phyloP scores from a whole-genome alignment of 1,284 basidiomycete species.

The Stygiomarasmius scandens region DNA sequence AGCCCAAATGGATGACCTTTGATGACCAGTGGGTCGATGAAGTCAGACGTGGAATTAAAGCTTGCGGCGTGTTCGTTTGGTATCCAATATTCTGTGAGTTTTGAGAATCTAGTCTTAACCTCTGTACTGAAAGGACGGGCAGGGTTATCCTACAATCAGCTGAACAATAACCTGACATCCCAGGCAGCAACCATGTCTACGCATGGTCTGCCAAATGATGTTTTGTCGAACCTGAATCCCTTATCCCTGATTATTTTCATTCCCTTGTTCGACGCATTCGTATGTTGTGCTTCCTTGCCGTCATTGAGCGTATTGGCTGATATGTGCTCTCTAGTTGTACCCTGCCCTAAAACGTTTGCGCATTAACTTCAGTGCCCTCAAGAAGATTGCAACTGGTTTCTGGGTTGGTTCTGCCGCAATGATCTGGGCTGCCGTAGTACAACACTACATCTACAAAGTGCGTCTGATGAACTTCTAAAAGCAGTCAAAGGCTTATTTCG shows the following conservation, averaged over 20 bases:
- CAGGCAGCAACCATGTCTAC: conserved; percentile 75
- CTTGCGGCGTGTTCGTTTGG: conserved; percentile 83
- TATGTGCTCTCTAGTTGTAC: neutral
- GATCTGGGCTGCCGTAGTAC: conserved; percentile 69
- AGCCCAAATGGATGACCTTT: conserved; percentile 72
- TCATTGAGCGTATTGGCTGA: neutral
- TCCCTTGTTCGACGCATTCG: conserved; percentile 65
- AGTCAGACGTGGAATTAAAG: conserved; percentile 80
- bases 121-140: no score
- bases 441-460: conserved; percentile 75
- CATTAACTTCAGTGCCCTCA: conserved; percentile 73
- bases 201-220: conserved; percentile 79
- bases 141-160: conserved; percentile 78
- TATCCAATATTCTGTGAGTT: conserved; percentile 71
- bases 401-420: conserved; percentile 59
- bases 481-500: neutral
- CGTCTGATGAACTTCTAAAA: no score
- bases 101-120: no score
- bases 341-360: conserved; percentile 30
- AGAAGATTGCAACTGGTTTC: conserved; percentile 80
- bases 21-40: conserved; percentile 86
- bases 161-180: conserved; percentile 80
- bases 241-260: conserved; percentile 76
- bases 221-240: conserved; percentile 82
- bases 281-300: conserved; percentile 30